These are phyloP conservation scores for Prinsepia uniflora DNA, from an alignment of 306 rosid genomes.

Conservation along the genomic window DNA sequence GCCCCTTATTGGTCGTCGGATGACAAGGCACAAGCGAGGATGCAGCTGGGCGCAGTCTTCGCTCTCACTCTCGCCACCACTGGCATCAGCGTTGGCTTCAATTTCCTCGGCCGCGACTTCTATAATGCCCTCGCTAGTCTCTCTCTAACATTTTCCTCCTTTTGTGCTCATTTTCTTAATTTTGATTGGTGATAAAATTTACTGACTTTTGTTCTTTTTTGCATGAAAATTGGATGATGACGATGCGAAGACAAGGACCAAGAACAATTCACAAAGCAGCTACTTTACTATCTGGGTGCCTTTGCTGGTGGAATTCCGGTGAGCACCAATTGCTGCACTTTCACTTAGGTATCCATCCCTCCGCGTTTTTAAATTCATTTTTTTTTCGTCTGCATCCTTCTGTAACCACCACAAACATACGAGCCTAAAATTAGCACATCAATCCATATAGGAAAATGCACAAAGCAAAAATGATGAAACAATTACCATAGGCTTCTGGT, in stretches of 20 bases:
- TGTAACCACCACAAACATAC: neutral
- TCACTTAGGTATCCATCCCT: constrained; percentile 66
- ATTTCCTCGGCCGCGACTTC: constrained; percentile 91
- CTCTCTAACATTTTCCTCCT: constrained; percentile 14
- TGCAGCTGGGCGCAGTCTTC: constrained; percentile 77
- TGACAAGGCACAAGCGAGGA: constrained; percentile 71
- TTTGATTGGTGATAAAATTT: neutral
- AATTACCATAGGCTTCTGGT: neutral
- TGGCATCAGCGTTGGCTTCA: constrained; percentile 94
- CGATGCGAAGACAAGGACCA: constrained; percentile 76
- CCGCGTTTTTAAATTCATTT: constrained; percentile 35
- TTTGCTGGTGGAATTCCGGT: constrained; percentile 99
- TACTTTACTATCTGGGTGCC: constrained; percentile 84
- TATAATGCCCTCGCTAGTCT: constrained; percentile 90
- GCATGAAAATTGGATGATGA: neutral
- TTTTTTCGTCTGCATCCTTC: constrained; percentile 30
- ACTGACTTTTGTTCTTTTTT: constrained; percentile 1
- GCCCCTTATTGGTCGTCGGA: constrained; percentile 87
- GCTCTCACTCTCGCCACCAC: constrained; percentile 90
- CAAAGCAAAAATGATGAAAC: neutral
- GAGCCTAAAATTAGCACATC: neutral
- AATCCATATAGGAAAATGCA: neutral
- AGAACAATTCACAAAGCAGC: constrained; percentile 82
- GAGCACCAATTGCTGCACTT: constrained; percentile 86
- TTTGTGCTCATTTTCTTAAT: constrained; percentile 4